Percentiles rank a stretch among this genome's conserved stretches.
Conservation (phyloP, 192 early-diverging fungal species). For the Phycomyces nitens region DNA sequence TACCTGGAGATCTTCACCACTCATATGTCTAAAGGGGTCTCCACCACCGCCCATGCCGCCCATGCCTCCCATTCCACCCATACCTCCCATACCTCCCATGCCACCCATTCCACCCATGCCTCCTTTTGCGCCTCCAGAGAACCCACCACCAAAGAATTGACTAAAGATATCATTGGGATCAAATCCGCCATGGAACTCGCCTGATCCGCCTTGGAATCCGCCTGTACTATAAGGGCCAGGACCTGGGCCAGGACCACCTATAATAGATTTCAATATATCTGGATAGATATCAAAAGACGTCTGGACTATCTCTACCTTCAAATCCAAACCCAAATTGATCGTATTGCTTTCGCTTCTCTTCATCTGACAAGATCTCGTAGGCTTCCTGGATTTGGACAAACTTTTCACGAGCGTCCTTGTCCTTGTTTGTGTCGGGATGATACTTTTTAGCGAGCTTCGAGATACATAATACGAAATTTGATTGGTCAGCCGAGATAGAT, state of each 20-base stretch:
- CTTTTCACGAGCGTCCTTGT: slow-evolving; percentile 85
- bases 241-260: slow-evolving; percentile 36
- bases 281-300: background rate
- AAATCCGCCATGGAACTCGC: slow-evolving; percentile 56
- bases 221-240: slow-evolving; percentile 31
- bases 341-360: slow-evolving; percentile 84
- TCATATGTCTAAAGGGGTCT: slow-evolving; percentile 19
- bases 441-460: slow-evolving; percentile 88
- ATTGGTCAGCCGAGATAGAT: too few relatives aligned
- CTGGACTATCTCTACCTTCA: slow-evolving; percentile 4
- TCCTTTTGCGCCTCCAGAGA: slow-evolving; percentile 32
- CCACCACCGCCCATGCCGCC: slow-evolving; percentile 39
- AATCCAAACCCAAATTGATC: slow-evolving; percentile 80
- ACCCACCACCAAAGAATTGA: slow-evolving; percentile 37
- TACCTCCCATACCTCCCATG: slow-evolving; percentile 35
- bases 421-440: slow-evolving; percentile 98
- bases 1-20: slow-evolving; percentile 64
- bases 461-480: slow-evolving; percentile 2
- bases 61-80: slow-evolving; percentile 33
- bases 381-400: slow-evolving; percentile 98
- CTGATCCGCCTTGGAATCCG: slow-evolving; percentile 40
- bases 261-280: background rate
- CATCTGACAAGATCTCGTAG: slow-evolving; percentile 93
- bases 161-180: slow-evolving; percentile 39
- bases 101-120: slow-evolving; percentile 35